Conservation (phyloP, 106 monocot genomes). For the Allium fistulosum region DNA sequence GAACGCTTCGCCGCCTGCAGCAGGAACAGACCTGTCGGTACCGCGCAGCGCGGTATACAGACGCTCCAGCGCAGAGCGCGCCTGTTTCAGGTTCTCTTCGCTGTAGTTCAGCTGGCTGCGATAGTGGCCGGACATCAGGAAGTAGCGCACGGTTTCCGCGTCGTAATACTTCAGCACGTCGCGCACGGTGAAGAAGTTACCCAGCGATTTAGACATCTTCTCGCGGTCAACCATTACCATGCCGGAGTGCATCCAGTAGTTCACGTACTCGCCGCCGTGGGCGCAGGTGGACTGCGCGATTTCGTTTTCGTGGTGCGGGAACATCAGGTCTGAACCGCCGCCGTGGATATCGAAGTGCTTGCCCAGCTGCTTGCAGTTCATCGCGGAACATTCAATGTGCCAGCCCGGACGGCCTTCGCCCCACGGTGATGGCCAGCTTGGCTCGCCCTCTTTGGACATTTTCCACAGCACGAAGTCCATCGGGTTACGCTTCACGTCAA, state of each 20-base stretch:
- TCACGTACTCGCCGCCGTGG: slow-evolving; percentile 49
- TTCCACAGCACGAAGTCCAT: slow-evolving; percentile 17
- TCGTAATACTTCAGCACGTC: slow-evolving; percentile 75
- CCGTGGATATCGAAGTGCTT: slow-evolving; percentile 85
- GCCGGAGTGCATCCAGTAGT: slow-evolving; percentile 97
- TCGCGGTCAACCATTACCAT: slow-evolving; percentile 82
- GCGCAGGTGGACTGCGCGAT: slow-evolving; percentile 87
- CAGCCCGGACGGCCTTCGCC: slow-evolving; percentile 93
- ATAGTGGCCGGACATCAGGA: too few species aligned
- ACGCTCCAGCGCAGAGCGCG: too few species aligned
- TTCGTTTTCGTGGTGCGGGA: slow-evolving; percentile 98
- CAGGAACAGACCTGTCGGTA: too few species aligned
- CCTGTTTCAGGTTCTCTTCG: too few species aligned
- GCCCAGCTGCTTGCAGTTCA: slow-evolving; percentile 78
- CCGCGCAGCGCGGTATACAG: too few species aligned
- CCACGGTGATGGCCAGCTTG: slow-evolving; percentile 87
- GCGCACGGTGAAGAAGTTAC: slow-evolving; percentile 94
- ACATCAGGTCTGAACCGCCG: slow-evolving; percentile 85
- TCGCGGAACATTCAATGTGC: slow-evolving; percentile 99
- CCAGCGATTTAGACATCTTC: slow-evolving; percentile 92
- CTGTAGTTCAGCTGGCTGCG: too few species aligned
- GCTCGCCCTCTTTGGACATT: slow-evolving; percentile 91
- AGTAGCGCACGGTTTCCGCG: too few species aligned
- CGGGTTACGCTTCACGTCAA: too few species aligned
- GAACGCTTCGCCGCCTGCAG: too few species aligned